Evolutionary conservation across 1,139 yeast species (phyloP).

Genomic region (Kodamaea suecica): DNA sequence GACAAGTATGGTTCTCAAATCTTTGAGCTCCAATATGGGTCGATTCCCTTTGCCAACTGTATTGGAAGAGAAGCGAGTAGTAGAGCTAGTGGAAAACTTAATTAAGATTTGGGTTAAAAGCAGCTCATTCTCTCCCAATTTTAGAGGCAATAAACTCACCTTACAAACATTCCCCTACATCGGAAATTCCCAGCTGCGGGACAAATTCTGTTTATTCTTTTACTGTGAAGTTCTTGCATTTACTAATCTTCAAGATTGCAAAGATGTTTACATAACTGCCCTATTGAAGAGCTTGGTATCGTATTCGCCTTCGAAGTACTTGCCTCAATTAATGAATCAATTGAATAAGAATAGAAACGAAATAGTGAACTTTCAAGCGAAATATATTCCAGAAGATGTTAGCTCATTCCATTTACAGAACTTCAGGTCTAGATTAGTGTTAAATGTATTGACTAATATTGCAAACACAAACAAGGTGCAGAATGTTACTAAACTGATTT

Average conservation of each 20-base stretch:
- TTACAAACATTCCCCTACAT: slow-evolving; percentile 41
- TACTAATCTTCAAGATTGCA: slow-evolving; percentile 21
- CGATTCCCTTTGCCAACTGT: slow-evolving; percentile 31
- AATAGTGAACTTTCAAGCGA: slow-evolving; percentile 18
- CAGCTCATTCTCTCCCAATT: slow-evolving; percentile 15
- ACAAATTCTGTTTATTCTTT: slow-evolving; percentile 29
- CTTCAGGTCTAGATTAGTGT: slow-evolving; percentile 21
- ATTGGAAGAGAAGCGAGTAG: slow-evolving; percentile 22
- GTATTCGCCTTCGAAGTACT: slow-evolving; percentile 26
- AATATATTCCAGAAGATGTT: slow-evolving; percentile 19
- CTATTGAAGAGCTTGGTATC: slow-evolving; percentile 26
- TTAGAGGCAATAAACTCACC: slow-evolving; percentile 38
- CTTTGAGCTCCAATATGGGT: slow-evolving; percentile 27
- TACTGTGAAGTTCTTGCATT: slow-evolving; percentile 27
- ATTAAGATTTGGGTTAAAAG: slow-evolving; percentile 31
- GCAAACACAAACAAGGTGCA: slow-evolving; percentile 14
- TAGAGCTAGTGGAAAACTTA: slow-evolving; percentile 25
- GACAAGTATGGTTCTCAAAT: not conserved
- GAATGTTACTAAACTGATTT: slow-evolving; percentile 16
- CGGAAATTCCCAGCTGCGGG: slow-evolving; percentile 40
- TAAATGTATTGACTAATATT: slow-evolving; percentile 21
- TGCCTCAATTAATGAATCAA: slow-evolving; percentile 21
- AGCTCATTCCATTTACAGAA: slow-evolving; percentile 20
- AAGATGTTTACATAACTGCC: slow-evolving; percentile 22
- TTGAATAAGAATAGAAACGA: slow-evolving; percentile 19